These are phyloP conservation scores for Penicillium steckii DNA, from an alignment of 495 filamentous ascomycete genomes.

Conservation along the genomic window DNA sequence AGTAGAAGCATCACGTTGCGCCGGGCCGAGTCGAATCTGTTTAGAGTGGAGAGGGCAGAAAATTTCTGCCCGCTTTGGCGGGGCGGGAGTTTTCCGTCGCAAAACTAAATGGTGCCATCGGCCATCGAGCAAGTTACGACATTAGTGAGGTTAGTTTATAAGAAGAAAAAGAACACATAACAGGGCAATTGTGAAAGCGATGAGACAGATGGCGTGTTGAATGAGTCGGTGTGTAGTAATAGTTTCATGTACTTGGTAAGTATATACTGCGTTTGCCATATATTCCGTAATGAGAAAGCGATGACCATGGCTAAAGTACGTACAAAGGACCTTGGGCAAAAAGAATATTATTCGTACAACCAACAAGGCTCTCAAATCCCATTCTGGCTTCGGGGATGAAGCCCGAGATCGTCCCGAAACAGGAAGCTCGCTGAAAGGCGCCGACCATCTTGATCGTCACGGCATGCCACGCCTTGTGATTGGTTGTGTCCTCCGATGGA, in stretches of 20 bases:
- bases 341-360: not conserved
- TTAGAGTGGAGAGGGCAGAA: conserved; percentile 16
- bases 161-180: not conserved
- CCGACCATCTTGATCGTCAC: conserved; percentile 5
- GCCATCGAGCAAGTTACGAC: conserved; percentile 6
- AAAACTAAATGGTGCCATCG: conserved; percentile 1
- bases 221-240: conserved; percentile 2
- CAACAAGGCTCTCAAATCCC: not conserved
- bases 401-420: conserved; percentile 30
- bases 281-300: not conserved
- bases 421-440: conserved; percentile 26
- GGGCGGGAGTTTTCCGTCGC: conserved; percentile 12
- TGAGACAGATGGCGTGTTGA: conserved; percentile 2
- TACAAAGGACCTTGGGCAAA: not conserved
- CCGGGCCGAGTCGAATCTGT: conserved; percentile 26
- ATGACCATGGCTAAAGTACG: not conserved
- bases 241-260: not conserved
- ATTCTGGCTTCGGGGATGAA: conserved; percentile 8
- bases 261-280: too few species aligned
- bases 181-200: not conserved
- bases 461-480: conserved; percentile 14
- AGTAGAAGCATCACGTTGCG: conserved; percentile 21
- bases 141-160: too few species aligned
- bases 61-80: conserved; percentile 20
- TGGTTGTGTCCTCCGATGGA: conserved; percentile 16